Base-by-base conservation (phyloP, 257 asterid species). In the Fraxinus pennsylvanica region DNA sequence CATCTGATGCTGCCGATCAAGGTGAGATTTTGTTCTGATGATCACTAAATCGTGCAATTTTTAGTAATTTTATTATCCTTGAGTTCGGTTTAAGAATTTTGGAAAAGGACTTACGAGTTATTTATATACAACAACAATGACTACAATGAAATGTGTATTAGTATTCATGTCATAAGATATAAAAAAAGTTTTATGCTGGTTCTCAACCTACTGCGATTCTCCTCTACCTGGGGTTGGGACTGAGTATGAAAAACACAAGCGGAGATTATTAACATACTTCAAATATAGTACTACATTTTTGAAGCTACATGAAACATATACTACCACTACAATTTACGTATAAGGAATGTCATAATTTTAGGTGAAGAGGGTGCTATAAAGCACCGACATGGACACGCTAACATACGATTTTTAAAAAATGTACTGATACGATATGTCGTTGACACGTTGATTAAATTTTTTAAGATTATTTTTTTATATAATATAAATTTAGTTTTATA, bases 1-100 rank as follows among this genome's bases (percentile, higher is more conserved):
- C 91, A 81, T 76, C 85, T 71, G 99, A 96, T 82, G 85, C 92
- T 63, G 85, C 90, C 72, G 97, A 96, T 83, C 97, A 96, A 96
- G 98, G 99, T 96, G 87, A 83, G 83, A 78, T 76, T 79, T 80
- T 73, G 78, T 71, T 10, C 83, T 84, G 78, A 83, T 74, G 82
- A 84, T 73, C 85, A 85, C 78, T 73, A 43, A 33, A 74, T 84
- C 79, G 79, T 81, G 75, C 78, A 74, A 72, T 80, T 84, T 68
- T 80, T 79, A 50, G 84, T 79, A 63, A 43, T 78, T 76, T 76
- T 65, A 65, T 45, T 76, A n/a, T 13, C 21, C 59, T 57, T 19
- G 29, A 57, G 12, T 57, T 15, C 1, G 66, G 0, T 27, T 47
- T 47, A 47, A 3, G 66, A 7, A n/a, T 57, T 52, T 57, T 17